Base-by-base conservation (phyloP, 805 yeast genomes). In the Candida qinlingensis region DNA sequence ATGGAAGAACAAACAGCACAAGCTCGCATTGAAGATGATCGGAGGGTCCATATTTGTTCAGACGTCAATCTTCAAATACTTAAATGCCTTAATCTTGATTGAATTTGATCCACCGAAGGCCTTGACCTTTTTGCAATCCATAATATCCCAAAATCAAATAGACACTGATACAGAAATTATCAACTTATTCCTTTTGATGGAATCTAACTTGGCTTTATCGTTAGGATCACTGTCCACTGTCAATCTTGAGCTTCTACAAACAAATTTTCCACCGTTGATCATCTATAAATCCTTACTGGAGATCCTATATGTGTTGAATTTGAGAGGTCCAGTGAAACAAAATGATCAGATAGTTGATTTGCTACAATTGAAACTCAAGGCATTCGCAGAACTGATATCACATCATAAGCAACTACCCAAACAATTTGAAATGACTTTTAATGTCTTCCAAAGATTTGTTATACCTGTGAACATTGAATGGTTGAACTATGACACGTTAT, bases 401-500 rank as follows among this genome's bases (percentile, higher is more conserved):
- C 37, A 40, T 34, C 29, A 37, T 34, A 36, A 46, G 34, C 9
- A 19, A 6, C 5, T 34, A 2, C 9, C 34, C 3, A 27, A 29
- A 4, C 27, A 33, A 3, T 43, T 47, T 28, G 9, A 10, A 12
- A 9, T 47, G 19, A 9, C 31, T 4, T 47, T 47, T 27, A 48
- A 33, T 25, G 25, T 41, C 36, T 44, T 44, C 27, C 43, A 38
- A 3, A 19, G 25, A 28, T 33, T 40, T 11, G 10, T 29, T 12
- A 19, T 43, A 13, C 46, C 45, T 4, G 12, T 46, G 26, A 29
- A 40, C 7, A 40, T 53, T 9, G 38, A 39, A 4, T 46, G 51
- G 46, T 26, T 50, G 13, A 30, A 42, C 38, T 51, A 48, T 28
- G 25, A 45, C 6, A n/a, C 36, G 11, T n/a, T 54, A 10, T 51